Evolutionary conservation across 1,284 basidiomycete genomes (phyloP).

Genomic region (Trichosporon faecale): DNA sequence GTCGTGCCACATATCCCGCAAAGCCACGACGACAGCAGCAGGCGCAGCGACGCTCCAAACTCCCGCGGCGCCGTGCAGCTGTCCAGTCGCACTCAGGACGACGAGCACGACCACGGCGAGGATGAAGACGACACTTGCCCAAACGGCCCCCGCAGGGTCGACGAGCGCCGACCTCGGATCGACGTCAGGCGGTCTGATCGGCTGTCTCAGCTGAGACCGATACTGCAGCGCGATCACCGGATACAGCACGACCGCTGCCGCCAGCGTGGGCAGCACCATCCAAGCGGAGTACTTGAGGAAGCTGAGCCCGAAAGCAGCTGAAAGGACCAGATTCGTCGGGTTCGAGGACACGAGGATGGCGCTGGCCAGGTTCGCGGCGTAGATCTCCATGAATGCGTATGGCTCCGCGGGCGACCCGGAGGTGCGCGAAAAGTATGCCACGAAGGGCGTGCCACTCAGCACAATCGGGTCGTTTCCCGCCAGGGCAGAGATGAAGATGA

Average conservation of each 20-base stretch:
- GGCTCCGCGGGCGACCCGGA: conserved; percentile 61
- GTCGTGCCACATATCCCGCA: conserved; percentile 67
- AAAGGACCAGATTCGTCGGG: conserved; percentile 56
- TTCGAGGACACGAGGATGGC: conserved; percentile 55
- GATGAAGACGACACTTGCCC: conserved; percentile 56
- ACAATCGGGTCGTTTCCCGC: conserved; percentile 90
- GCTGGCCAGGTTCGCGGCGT: conserved; percentile 70
- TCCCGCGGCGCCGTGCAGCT: conserved; percentile 64
- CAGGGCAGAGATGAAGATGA: conserved; percentile 71
- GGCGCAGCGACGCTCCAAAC: conserved; percentile 72
- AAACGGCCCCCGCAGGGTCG: conserved; percentile 57
- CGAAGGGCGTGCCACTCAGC: conserved; percentile 73
- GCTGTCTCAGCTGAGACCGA: conserved; percentile 3
- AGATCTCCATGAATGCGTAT: conserved; percentile 68
- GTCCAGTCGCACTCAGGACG: conserved; percentile 58
- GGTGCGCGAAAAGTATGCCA: conserved; percentile 75
- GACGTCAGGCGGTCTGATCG: conserved; percentile 43
- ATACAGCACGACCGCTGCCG: conserved; percentile 44
- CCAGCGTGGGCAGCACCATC: conserved; percentile 50
- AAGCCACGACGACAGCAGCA: conserved; percentile 69
- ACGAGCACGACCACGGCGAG: conserved; percentile 60
- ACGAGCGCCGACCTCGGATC: conserved; percentile 55
- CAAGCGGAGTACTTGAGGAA: conserved; percentile 53
- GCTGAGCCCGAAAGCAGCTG: conserved; percentile 50
- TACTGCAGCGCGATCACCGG: conserved; percentile 37